phyloP scores from a whole-genome alignment of 1,284 basidiomycete genomes.

The Sparassis latifolia region DNA sequence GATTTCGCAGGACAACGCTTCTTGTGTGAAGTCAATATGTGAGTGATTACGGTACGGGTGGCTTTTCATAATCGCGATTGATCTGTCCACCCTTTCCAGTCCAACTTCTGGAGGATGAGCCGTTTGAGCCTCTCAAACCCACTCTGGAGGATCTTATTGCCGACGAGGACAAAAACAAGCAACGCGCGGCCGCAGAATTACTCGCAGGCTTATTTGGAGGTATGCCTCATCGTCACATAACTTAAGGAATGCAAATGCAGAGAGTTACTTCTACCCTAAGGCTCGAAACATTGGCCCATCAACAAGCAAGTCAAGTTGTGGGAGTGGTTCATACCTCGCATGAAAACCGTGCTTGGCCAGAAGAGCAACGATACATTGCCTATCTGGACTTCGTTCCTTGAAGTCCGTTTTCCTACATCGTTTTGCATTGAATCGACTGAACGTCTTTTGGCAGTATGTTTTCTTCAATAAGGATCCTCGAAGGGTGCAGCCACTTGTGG shows the following conservation, averaged over 20 bases:
- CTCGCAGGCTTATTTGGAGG: slow-evolving; percentile 74
- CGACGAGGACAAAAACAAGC: slow-evolving; percentile 73
- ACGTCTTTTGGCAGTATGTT: slow-evolving; percentile 44
- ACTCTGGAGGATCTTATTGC: slow-evolving; percentile 47
- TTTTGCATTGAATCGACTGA: slow-evolving; percentile 6
- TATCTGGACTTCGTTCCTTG: slow-evolving; percentile 66
- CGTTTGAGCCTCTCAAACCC: slow-evolving; percentile 48
- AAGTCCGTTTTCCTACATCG: slow-evolving; percentile 33
- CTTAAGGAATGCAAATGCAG: background rate
- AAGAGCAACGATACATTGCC: slow-evolving; percentile 62
- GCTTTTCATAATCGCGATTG: background rate
- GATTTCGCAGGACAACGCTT: slow-evolving; percentile 61
- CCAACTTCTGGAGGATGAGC: slow-evolving; percentile 63
- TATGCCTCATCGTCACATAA: slow-evolving; percentile 15
- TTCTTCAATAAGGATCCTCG: slow-evolving; percentile 82
- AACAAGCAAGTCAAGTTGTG: slow-evolving; percentile 67
- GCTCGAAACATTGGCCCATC: slow-evolving; percentile 85
- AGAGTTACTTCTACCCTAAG: slow-evolving; percentile 27
- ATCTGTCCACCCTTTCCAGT: slow-evolving; percentile 33
- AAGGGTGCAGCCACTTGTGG: slow-evolving; percentile 72
- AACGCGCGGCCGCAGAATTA: slow-evolving; percentile 84
- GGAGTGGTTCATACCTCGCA: slow-evolving; percentile 74
- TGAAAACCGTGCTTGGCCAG: slow-evolving; percentile 61
- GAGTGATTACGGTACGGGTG: slow-evolving; percentile 18
- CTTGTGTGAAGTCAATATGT: slow-evolving; percentile 73